Conservation (phyloP, 495 filamentous ascomycete species). For the Neurospora terricola region DNA sequence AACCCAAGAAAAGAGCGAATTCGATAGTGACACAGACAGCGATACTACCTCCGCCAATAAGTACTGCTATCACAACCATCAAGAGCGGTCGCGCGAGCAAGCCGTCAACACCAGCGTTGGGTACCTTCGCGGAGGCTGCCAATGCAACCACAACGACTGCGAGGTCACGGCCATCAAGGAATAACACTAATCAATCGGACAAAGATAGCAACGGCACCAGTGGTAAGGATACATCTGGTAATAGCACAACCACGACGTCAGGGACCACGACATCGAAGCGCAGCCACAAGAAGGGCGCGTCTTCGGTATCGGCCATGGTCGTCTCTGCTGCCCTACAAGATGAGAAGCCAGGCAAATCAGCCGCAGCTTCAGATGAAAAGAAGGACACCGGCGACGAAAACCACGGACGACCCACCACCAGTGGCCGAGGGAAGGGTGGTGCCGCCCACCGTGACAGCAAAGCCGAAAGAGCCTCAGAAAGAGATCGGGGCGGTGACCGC, state of each 20-base stretch:
- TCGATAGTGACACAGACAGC: constrained; percentile 24
- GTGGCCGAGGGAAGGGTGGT: not conserved
- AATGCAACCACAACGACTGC: constrained; percentile 15
- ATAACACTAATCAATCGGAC: constrained; percentile 2
- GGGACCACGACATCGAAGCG: constrained; percentile 36
- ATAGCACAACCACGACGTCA: constrained; percentile 4
- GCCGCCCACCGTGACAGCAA: not conserved
- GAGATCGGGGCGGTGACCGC: not conserved
- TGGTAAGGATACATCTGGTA: not conserved
- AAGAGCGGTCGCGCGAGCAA: constrained; percentile 53
- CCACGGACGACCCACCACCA: not conserved
- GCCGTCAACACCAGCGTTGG: constrained; percentile 48
- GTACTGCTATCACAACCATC: constrained; percentile 35
- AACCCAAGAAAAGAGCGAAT: constrained; percentile 15
- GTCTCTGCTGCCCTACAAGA: constrained; percentile 2
- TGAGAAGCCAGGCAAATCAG: not conserved
- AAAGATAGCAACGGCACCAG: not conserved
- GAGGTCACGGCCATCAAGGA: constrained; percentile 18
- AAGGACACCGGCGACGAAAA: constrained; percentile 6
- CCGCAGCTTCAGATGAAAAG: not conserved
- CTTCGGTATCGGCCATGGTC: constrained; percentile 25
- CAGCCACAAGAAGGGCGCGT: constrained; percentile 57
- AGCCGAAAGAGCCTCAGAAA: not conserved
- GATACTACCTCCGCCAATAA: constrained; percentile 21
- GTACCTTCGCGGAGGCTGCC: constrained; percentile 39